Evolutionary conservation across 257 asterid species (phyloP), one percentile per base, ranked within the genome.

Genomic region (Solanum stenotomum): DNA sequence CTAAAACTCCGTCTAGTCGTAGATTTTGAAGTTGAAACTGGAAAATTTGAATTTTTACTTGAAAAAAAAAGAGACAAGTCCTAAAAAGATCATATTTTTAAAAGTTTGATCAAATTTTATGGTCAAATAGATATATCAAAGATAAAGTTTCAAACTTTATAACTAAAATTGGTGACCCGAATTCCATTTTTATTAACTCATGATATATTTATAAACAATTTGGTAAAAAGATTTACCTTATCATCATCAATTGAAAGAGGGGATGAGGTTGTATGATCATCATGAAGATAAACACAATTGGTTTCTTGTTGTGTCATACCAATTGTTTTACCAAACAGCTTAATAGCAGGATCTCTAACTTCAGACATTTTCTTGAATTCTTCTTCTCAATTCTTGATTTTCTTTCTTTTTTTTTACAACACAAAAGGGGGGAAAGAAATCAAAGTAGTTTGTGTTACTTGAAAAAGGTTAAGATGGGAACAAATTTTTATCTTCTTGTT

Each of bases 311-410:
- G 93, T 18, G 87, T 87, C 87, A 92, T 87, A 89, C 77, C 82
- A 84, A 96, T 96, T 84, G 96, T 96, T 92, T 94, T 91, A 65
- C 98, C 98, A 67, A 96, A 96, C 79, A 96, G 95, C 92, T 94
- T 96, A 56, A 96, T 93, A 63, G 90, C 90, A 86, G 91, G 89
- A 79, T 92, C 95, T 87, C 87, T 90, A 87, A 90, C 87, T 90
- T 89, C 94, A 87, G 95, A 92, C 98, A 95, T 94, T 85, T 34
- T 37, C 71, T 82, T 56, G 76, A 33, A 72, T 70, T 89, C 42
- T 11, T 89, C 25, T 75, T 88, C 84, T 65, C 72, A 65, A 82
- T 91, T 65, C 85, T 87, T 33, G 38, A 3, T 68, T n/a, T n/a
- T 63, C 7, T 8, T 46, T 59, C 3, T 65, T 11, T 67, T 33